These are phyloP conservation scores for Draba incana DNA, from an alignment of 345 rosid species.

Conservation along the genomic window DNA sequence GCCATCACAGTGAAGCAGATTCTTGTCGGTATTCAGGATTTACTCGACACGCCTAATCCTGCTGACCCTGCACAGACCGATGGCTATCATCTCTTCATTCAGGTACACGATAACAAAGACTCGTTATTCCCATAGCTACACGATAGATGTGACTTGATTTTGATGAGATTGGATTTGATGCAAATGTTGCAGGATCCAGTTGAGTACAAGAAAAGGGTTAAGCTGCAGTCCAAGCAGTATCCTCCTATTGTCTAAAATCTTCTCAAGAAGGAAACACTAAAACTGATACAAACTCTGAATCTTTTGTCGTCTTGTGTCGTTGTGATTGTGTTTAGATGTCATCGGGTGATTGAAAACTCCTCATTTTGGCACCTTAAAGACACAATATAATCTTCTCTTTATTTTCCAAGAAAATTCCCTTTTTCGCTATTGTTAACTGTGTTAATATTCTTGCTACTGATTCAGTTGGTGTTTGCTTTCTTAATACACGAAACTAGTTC, in stretches of 20 bases:
- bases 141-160: background rate
- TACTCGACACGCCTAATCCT: constrained; percentile 86
- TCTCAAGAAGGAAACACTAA: constrained; percentile 27
- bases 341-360: constrained; percentile 31
- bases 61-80: constrained; percentile 92
- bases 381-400: constrained; percentile 22
- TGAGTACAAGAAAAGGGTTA: constrained; percentile 89
- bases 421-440: constrained; percentile 29
- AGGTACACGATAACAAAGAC: constrained; percentile 48
- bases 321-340: constrained; percentile 38
- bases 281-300: constrained; percentile 40
- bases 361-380: constrained; percentile 37
- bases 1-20: constrained; percentile 92
- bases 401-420: constrained; percentile 21
- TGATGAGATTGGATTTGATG: constrained; percentile 4
- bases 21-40: constrained; percentile 87
- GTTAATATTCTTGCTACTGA: constrained; percentile 37
- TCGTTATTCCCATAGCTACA: background rate
- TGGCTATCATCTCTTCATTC: constrained; percentile 88
- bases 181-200: constrained; percentile 57
- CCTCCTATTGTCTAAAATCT: constrained; percentile 60
- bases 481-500: constrained; percentile 16
- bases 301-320: constrained; percentile 25
- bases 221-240: constrained; percentile 87
- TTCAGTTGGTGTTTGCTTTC: constrained; percentile 40